Evolutionary conservation across 169 alveolate species (phyloP), one percentile per base, ranked within the genome.

Genomic region (Miamiensis avidus): DNA sequence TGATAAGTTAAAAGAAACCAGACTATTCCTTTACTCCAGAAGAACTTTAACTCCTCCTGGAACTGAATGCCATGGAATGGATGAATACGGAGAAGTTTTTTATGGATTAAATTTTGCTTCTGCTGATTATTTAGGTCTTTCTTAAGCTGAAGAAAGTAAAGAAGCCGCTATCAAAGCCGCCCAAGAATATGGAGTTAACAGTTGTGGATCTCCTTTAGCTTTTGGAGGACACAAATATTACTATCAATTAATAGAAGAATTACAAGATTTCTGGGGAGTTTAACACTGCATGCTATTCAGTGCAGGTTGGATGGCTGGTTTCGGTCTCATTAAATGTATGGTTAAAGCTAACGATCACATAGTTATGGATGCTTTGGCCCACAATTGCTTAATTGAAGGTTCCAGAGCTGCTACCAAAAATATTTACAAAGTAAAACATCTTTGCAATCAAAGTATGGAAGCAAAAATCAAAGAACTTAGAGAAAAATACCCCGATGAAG

Each of bases 251-350:
- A 82, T 81, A 15, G 90, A 86, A 81, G 90, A 86, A 69, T 33
- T 86, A 29, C 75, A 81, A 72, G 90, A 86, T 29, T 86, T 75
- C 72, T 86, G 90, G 90, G 86, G 82, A 25, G 81, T 86, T 34
- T 75, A 75, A n/a, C 75, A 86, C 31, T 79, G 74, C 0, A 86
- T 86, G 69, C 81, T 86, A 6, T 86, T 74, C 28, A 77, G 86
- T 75, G 87, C 90, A 4, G 90, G 90, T 29, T 86, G 90, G 90
- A 64, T 86, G 29, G 90, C 90, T 30, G 90, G 90, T 27, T 86
- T 81, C 31, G 90, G 90, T 30, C 84, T 78, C 0, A 76, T 86
- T 28, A 86, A 86, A 76, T 86, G 90, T 25, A 81, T 86, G 33
- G 75, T 86, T 28, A 86, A 84, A 82, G 83, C 86, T 4, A 31